Base-by-base conservation (phyloP, 805 yeast genomes). In the Nakazawaea ambrosiae region DNA sequence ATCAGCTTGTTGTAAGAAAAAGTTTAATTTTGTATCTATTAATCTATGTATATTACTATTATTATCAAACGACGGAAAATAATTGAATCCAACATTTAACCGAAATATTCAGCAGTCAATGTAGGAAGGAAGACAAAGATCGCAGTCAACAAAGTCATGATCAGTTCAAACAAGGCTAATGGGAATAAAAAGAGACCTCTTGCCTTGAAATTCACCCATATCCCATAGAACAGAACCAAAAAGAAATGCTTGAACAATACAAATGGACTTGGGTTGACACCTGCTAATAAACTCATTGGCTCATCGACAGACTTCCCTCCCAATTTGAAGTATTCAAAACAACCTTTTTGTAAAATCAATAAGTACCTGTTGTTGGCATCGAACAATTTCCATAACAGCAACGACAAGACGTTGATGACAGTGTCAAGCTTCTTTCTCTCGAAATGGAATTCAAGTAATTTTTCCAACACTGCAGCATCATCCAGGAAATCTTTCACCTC, bases 381-480 rank as follows among this genome's bases (percentile, higher is more conserved):
- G 60, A 92, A 92, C 40, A 92, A 66, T 2, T 90, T 68, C 65
- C 84, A 92, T 37, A 92, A 69, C 0, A 98, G 97, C 48, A 90
- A 78, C 4, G 97, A 85, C 35, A 92, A 68, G 4, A 92, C 86
- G 58, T 92, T 92, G 44, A 92, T 73, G 27, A 90, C 97, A 0
- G 89, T 72, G 50, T 82, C 94, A 41, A 84, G 68, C 41, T 65
- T 62, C 61, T 89, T 92, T 49, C 97, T 74, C 52, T 80, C 78
- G 47, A 68, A 65, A 56, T 87, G 92, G 71, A 88, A 89, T 42
- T 71, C 72, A 28, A 65, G 53, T 55, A 87, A 59, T 49, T 73
- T 76, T 37, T 68, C 71, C 17, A 71, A 53, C 16, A 92, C 75
- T 4, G 61, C 49, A 12, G 61, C 72, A 47, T 79, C 69, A 53